Evolutionary conservation across 768 basidiomycete genomes (phyloP).

Genomic region (Tephrocybe sp.): DNA sequence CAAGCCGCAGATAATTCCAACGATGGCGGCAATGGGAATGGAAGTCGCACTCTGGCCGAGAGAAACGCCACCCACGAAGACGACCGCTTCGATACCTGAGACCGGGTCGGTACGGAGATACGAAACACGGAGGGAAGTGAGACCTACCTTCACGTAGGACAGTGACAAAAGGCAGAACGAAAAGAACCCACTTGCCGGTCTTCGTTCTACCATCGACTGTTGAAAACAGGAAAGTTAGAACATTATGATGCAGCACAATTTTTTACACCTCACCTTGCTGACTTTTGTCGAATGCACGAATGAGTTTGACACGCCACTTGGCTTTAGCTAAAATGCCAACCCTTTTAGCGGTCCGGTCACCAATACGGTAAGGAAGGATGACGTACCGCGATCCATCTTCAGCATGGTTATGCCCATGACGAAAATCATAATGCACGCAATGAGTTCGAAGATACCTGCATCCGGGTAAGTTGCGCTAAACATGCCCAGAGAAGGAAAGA

Average conservation of each 20-base stretch:
- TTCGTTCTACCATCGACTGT: conserved; percentile 48
- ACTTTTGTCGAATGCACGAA: conserved; percentile 69
- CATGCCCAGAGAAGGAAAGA: conserved; percentile 15
- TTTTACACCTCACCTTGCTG: conserved; percentile 22
- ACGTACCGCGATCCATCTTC: conserved; percentile 77
- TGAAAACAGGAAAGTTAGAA: conserved; percentile 15
- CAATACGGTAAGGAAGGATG: no score
- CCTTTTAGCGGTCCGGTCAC: no score
- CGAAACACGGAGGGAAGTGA: neutral
- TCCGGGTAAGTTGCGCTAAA: neutral
- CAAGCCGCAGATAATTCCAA: conserved; percentile 79
- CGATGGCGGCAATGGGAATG: conserved; percentile 89
- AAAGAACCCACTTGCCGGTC: conserved; percentile 82
- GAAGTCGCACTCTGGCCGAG: conserved; percentile 79
- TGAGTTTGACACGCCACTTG: conserved; percentile 93
- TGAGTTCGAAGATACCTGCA: conserved; percentile 65
- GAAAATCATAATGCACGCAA: conserved; percentile 83
- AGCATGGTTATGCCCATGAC: conserved; percentile 95
- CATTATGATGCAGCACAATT: neutral
- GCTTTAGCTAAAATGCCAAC: conserved; percentile 56
- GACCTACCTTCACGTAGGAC: conserved; percentile 83
- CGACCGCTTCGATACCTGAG: conserved; percentile 80
- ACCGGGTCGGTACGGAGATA: neutral
- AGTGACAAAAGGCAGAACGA: conserved; percentile 88
- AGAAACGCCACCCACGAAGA: conserved; percentile 94